Evolutionary conservation across 2,329 filamentous ascomycete genomes (phyloP).

Genomic region (Aulographum hederae): DNA sequence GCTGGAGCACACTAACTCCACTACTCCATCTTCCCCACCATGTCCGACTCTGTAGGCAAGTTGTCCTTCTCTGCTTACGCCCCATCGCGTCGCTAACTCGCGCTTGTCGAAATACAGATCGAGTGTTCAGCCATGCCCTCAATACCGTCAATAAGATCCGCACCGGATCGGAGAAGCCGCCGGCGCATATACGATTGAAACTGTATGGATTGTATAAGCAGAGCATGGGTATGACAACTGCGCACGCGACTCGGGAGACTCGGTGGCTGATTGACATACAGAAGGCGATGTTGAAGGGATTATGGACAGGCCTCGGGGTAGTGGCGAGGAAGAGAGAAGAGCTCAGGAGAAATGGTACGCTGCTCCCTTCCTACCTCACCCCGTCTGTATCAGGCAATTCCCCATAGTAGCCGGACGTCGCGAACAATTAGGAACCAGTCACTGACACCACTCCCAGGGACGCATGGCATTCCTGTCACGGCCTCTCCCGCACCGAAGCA

Average conservation of each 20-base stretch:
- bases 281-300: conserved; percentile 92
- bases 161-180: conserved; percentile 77
- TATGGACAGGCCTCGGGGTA: conserved; percentile 58
- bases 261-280: conserved; percentile 11
- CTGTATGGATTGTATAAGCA: conserved; percentile 99
- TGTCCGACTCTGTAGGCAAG: conserved; percentile 23
- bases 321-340: conserved; percentile 29
- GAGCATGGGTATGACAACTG: conserved; percentile 61
- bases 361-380: conserved; percentile 8
- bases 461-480: conserved; percentile 80
- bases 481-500: conserved; percentile 72
- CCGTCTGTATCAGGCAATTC: conserved; percentile 1
- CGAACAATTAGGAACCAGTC: not conserved
- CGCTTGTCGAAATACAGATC: conserved; percentile 38
- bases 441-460: conserved; percentile 44
- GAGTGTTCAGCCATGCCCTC: conserved; percentile 96
- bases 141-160: conserved; percentile 98
- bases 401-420: no score
- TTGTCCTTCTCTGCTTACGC: conserved; percentile 5
- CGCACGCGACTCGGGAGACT: no score
- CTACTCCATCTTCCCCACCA: no score
- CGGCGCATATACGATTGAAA: conserved; percentile 64
- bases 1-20: no score
- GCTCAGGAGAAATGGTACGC: conserved; percentile 48
- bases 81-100: conserved; percentile 2